Conservation (phyloP, 208 protist species). For the Trypanosoma brucei region DNA sequence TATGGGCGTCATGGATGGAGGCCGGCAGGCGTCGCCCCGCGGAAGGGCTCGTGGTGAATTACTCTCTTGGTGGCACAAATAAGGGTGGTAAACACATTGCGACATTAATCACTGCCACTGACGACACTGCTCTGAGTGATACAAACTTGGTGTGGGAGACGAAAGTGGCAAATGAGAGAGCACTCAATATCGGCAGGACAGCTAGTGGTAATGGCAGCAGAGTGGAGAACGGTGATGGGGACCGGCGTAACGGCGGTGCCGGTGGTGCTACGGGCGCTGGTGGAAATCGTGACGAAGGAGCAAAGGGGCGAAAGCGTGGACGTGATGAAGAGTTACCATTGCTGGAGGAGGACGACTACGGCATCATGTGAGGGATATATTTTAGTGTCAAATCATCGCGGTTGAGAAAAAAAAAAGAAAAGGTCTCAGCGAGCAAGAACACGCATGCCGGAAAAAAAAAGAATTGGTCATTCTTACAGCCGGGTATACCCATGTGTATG, state of each 20-base stretch:
- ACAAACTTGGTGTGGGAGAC: constrained; percentile 45
- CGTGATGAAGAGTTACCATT: constrained; percentile 54
- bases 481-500: too few species aligned
- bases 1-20: constrained; percentile 44
- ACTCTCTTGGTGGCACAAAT: constrained; percentile 51
- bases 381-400: neutral
- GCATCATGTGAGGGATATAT: constrained; percentile 13
- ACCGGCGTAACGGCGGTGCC: constrained; percentile 15
- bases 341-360: constrained; percentile 31
- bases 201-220: neutral
- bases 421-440: neutral
- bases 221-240: constrained; percentile 16
- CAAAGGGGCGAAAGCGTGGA: constrained; percentile 32
- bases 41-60: constrained; percentile 39
- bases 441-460: too few species aligned
- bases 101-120: constrained; percentile 58
- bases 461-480: too few species aligned
- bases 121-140: constrained; percentile 41
- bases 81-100: constrained; percentile 53
- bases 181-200: constrained; percentile 1
- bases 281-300: constrained; percentile 12
- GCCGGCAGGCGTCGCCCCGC: constrained; percentile 14
- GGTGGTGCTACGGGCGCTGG: constrained; percentile 10
- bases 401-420: neutral
- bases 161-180: neutral